Conservation (phyloP, 1,284 basidiomycete genomes). For the Trametes versicolor region DNA sequence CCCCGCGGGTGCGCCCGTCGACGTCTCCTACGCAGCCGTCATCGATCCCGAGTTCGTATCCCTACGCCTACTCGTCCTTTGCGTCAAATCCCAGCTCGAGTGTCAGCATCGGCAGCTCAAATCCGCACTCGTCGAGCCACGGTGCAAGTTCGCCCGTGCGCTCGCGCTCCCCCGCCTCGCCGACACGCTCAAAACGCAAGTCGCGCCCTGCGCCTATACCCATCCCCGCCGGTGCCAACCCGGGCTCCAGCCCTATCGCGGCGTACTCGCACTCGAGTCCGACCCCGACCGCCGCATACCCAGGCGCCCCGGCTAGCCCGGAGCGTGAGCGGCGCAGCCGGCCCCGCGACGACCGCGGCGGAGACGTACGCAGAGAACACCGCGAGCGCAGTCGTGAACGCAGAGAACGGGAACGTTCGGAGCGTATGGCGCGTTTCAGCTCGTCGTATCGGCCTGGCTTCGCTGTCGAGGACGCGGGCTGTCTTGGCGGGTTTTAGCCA, state of each 20-base stretch:
- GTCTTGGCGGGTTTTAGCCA: constrained; percentile 18
- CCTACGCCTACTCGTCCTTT: constrained; percentile 29
- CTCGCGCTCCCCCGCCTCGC: constrained; percentile 33
- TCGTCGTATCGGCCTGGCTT: constrained; percentile 20
- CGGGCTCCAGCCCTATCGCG: constrained; percentile 7
- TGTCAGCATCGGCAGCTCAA: constrained; percentile 19
- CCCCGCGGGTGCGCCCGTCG: constrained; percentile 30
- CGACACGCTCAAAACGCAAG: constrained; percentile 31
- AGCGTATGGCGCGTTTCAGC: constrained; percentile 38
- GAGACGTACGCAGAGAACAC: constrained; percentile 22
- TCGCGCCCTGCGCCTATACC: constrained; percentile 30
- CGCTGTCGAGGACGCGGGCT: constrained; percentile 17
- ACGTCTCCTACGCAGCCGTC: constrained; percentile 21
- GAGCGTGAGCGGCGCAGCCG: constrained; percentile 32
- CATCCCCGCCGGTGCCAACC: constrained; percentile 25
- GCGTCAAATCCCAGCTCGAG: constrained; percentile 13
- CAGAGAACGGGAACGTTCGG: constrained; percentile 32
- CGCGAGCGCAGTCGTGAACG: constrained; percentile 39
- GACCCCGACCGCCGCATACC: constrained; percentile 6
- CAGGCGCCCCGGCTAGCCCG: constrained; percentile 34
- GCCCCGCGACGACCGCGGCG: constrained; percentile 26
- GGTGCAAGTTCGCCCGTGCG: constrained; percentile 34
- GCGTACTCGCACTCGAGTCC: constrained; percentile 1
- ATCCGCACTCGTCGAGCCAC: constrained; percentile 10
- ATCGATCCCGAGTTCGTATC: constrained; percentile 19